These are phyloP conservation scores for Cordyceps javanica DNA, from an alignment of 2,329 filamentous ascomycete species.

Conservation along the genomic window DNA sequence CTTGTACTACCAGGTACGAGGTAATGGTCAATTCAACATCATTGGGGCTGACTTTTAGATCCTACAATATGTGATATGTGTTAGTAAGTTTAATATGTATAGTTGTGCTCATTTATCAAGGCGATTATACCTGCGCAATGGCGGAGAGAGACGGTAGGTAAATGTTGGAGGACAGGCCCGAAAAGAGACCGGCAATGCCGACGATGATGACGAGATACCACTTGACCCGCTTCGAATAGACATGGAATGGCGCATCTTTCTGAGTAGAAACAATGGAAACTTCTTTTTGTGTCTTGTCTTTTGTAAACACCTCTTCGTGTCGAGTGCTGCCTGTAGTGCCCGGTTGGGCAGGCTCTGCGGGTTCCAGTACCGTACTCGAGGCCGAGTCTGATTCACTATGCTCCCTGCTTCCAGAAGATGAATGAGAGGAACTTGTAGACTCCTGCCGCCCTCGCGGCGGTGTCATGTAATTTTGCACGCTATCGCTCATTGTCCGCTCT, in stretches of 20 bases:
- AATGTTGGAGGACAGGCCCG: conserved; percentile 45
- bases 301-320: background rate
- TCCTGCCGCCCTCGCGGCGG: background rate
- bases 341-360: background rate
- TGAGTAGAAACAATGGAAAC: no score
- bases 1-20: conserved; percentile 45
- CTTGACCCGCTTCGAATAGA: conserved; percentile 22
- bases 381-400: no score
- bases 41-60: conserved; percentile 24
- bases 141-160: conserved; percentile 40
- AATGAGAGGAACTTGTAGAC: no score
- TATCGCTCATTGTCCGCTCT: background rate
- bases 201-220: conserved; percentile 42
- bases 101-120: background rate
- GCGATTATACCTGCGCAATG: conserved; percentile 25
- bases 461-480: no score
- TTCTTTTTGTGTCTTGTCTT: background rate
- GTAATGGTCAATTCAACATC: conserved; percentile 36
- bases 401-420: no score
- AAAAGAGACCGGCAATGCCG: conserved; percentile 45
- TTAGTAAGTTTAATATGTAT: background rate
- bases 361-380: background rate
- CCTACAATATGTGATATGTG: no score
- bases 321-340: no score
- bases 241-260: background rate